Evolutionary conservation across 139 green algal species (phyloP).

Genomic region (Haematococcus sp.): DNA sequence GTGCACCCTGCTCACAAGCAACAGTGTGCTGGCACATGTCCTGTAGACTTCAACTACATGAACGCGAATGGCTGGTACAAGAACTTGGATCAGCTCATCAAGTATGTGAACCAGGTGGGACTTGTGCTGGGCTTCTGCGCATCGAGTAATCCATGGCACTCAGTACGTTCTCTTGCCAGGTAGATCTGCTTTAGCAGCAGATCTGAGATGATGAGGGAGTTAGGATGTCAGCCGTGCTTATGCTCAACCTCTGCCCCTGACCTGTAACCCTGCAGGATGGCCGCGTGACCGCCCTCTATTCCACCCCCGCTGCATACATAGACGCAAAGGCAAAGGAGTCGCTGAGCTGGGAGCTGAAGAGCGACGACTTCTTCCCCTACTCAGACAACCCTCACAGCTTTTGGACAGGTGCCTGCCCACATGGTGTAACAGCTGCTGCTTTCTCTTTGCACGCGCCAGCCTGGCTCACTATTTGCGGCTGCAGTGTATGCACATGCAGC

Average conservation of each 20-base stretch:
- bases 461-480: too few relatives aligned
- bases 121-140: too few relatives aligned
- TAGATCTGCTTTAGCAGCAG: too few relatives aligned
- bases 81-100: slow-evolving; percentile 84
- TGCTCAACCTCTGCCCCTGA: background rate
- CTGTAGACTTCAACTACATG: slow-evolving; percentile 72
- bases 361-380: slow-evolving; percentile 92
- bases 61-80: slow-evolving; percentile 62
- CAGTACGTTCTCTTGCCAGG: too few relatives aligned
- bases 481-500: too few relatives aligned
- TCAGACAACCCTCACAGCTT: slow-evolving; percentile 75
- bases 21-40: too few relatives aligned
- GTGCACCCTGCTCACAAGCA: too few relatives aligned
- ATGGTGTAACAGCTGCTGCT: too few relatives aligned
- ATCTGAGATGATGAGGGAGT: too few relatives aligned
- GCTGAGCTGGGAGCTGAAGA: slow-evolving; percentile 63
- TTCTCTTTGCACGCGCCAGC: too few relatives aligned
- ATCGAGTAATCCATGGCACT: too few relatives aligned
- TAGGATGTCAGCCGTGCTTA: too few relatives aligned
- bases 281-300: slow-evolving; percentile 84
- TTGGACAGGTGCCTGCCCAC: slow-evolving; percentile 85
- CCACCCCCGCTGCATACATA: slow-evolving; percentile 71
- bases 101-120: slow-evolving; percentile 50
- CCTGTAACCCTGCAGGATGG: slow-evolving; percentile 48
- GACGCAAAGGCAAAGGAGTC: slow-evolving; percentile 51